Conservation (phyloP, 2,329 filamentous ascomycete species). For the Pseudopyricularia cyperi region DNA sequence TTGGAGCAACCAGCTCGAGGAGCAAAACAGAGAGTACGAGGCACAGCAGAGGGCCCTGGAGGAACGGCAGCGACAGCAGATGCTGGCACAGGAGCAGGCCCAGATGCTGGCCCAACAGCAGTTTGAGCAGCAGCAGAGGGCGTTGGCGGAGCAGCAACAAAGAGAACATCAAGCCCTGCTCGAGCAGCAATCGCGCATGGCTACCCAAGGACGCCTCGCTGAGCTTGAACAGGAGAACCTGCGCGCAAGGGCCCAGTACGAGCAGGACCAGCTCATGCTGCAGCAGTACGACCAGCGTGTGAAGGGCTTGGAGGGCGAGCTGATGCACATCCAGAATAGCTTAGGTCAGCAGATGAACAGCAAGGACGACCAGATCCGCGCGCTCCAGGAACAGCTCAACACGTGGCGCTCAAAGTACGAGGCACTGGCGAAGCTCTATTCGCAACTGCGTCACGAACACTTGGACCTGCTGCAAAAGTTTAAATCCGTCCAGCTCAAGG, state of each 20-base stretch:
- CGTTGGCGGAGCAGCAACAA: slow-evolving; percentile 77
- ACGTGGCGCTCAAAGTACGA: slow-evolving; percentile 98
- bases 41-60: slow-evolving; percentile 84
- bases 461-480: slow-evolving; percentile 91
- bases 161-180: slow-evolving; percentile 82
- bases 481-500: slow-evolving; percentile 91
- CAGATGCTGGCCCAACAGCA: slow-evolving; percentile 78
- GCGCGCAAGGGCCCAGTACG: slow-evolving; percentile 86
- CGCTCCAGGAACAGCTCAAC: slow-evolving; percentile 92
- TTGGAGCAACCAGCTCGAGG: slow-evolving; percentile 85
- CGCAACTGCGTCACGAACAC: slow-evolving; percentile 88
- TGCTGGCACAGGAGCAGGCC: slow-evolving; percentile 69
- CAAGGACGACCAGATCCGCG: slow-evolving; percentile 86
- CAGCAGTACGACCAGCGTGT: slow-evolving; percentile 94
- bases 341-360: slow-evolving; percentile 75
- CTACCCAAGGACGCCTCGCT: slow-evolving; percentile 89
- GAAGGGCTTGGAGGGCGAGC: slow-evolving; percentile 81
- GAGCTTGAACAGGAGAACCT: slow-evolving; percentile 93
- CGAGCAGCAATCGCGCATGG: slow-evolving; percentile 79
- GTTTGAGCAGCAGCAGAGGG: slow-evolving; percentile 92
- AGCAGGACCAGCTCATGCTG: slow-evolving; percentile 92
- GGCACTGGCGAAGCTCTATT: slow-evolving; percentile 90
- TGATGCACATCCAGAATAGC: slow-evolving; percentile 69
- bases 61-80: slow-evolving; percentile 71
- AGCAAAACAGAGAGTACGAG: slow-evolving; percentile 89